Evolutionary conservation across 768 basidiomycete genomes (phyloP), one percentile per base, ranked within the genome.

Genomic region (Leccinum olivaceopallidum): DNA sequence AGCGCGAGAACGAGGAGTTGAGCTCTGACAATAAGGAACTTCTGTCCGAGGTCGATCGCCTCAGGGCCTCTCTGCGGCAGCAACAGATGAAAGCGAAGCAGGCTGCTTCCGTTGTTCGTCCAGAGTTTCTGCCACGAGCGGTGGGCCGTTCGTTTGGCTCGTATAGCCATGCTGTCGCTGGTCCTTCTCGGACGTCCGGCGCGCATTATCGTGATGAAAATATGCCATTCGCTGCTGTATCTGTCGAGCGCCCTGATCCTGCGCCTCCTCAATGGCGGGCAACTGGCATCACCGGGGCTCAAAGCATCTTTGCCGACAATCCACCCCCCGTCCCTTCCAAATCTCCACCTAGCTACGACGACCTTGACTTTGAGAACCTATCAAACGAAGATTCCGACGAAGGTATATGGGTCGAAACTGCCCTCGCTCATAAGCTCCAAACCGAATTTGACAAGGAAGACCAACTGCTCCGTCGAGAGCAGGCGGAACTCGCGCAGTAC

Each of bases 371-470:
- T 8, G 51, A 58, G 3, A 18, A 47, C 16, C 7, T 6, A 8
- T 53, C 56, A 4, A 13, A 16, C 37, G 53, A 16, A 10, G 52
- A 57, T n/a, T 50, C 62, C 14, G 62, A 51, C 10, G 18, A 61
- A n/a, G 51, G 55, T 24, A 4, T 24, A 16, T 64, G 58, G 62
- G 32, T 26, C 16, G 54, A 63, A 54, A 57, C 49, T 16, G 14
- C 39, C 2, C 10, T 66, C 32, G 79, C 77, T 14, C 60, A 60
- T 22, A 55, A 69, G 47, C 65, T 75, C 55, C 82, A 82, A 63
- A 59, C 61, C 2, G 62, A 73, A 37, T 80, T 73, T 32, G 79
- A 83, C 37, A 69, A 67, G 5, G 83, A 85, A 68, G 71, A 82
- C 57, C 48, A 48, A 14, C 68, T 58, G 2, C 72, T 84, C 39